Evolutionary conservation across 345 rosid genomes (phyloP).

Genomic region (Eucalyptus marginata): DNA sequence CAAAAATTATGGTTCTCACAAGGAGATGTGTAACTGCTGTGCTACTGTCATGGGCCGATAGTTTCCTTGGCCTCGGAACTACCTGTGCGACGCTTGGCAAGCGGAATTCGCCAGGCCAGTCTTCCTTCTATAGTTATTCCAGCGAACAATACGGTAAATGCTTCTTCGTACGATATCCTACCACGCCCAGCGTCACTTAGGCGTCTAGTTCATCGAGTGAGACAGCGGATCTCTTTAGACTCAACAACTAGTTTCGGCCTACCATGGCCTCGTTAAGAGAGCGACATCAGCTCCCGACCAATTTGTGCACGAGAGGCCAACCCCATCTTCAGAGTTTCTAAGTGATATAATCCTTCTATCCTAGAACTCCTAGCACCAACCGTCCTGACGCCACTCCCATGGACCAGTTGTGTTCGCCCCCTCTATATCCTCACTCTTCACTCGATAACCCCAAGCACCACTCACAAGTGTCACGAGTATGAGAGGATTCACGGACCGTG

Average conservation of each 20-base stretch:
- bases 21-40: too few relatives aligned
- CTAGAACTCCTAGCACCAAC: fast-evolving
- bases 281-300: too few relatives aligned
- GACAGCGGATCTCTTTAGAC: fast-evolving
- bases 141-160: fast-evolving
- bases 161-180: too few relatives aligned
- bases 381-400: fast-evolving
- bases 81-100: fast-evolving
- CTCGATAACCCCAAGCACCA: too few relatives aligned
- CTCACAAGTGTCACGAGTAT: too few relatives aligned
- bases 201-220: fast-evolving
- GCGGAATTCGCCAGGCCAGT: fast-evolving
- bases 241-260: fast-evolving
- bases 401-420: fast-evolving
- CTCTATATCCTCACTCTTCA: too few relatives aligned
- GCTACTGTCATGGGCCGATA: too few relatives aligned
- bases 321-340: fast-evolving
- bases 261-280: fast-evolving
- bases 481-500: fast-evolving
- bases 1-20: too few relatives aligned
- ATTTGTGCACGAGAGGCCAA: too few relatives aligned
- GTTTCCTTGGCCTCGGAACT: fast-evolving
- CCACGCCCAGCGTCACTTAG: fast-evolving
- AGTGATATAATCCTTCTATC: too few relatives aligned
- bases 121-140: fast-evolving